Evolutionary conservation across 192 early-diverging fungal genomes (phyloP), one percentile per base, ranked within the genome.

Genomic region (Coemansia sp.): DNA sequence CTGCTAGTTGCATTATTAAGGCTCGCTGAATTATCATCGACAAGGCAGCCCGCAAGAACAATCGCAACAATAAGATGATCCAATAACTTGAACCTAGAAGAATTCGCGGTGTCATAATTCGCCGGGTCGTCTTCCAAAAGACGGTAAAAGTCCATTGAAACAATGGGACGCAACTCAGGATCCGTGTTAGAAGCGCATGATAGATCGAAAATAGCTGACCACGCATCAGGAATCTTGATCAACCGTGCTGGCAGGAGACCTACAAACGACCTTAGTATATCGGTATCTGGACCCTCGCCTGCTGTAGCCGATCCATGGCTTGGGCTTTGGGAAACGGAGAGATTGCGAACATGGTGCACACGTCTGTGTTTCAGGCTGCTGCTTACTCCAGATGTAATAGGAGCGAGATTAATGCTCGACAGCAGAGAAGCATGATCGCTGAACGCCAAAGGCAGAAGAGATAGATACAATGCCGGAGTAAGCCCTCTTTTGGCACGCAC

Each of bases 121-220:
- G 67, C 69, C 1, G 77, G 77, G 50, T 79, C 77, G 11, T 79
- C 77, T 5, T 70, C 63, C 17, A 74, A 51, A 19, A 79, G 56
- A 20, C 39, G 38, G n/a, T 22, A 19, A 4, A 79, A 39, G 19
- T 79, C 77, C 3, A 40, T 39, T 42, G 71, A 17, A 0, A 71
- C 77, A 39, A 51, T 38, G 0, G 70, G 44, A 3, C 77, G 72
- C 19, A 79, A 56, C 11, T 48, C 64, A 5, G 72, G 71, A 12
- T 71, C 77, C 0, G 77, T 71, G 16, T 32, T 65, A 1, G 77
- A 61, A 0, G 69, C 72, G 44, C 63, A 71, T 0, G 72, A 49
- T 7, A 79, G 66, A 64, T 74, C 77, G 14, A 79, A 44, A n/a
- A 74, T 68, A 16, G 56, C 68, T 0, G 59, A 40, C 62, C 68